Base-by-base conservation (phyloP, 2,329 filamentous ascomycete genomes). In the Decorospora gaudefroyi region DNA sequence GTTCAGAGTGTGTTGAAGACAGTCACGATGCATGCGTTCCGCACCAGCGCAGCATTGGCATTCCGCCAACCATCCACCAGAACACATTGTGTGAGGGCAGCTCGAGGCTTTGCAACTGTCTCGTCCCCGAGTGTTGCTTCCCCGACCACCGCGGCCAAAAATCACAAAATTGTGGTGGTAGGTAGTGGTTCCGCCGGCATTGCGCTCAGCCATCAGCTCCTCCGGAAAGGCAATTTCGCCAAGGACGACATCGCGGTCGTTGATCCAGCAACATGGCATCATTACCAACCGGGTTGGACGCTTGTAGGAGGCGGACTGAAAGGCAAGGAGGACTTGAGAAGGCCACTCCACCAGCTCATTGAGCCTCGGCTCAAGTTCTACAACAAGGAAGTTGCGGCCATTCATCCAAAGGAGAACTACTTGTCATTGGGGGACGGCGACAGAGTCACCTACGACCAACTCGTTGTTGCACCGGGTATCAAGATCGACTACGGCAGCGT, bases 231-330 rank as follows among this genome's bases (percentile, higher is more conserved):
- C 25, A 75, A 74, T 15, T 86, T 85, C 57, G 50, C 65, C 0
- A 69, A 74, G 22, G 73, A 81, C 18, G 84, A 86, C 46, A 84
- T 87, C 47, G 83, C 84, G 13, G 57, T 87, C 16, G 69, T 86
- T 32, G 84, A 87, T 51, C 84, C 84, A 0, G 75, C 83, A 1
- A 62, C 69, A 50, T 83, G 76, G 74, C 83, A 87, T 61, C 76
- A 87, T 70, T 87, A 86, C 64, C 84, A 87, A 64, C 82, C 84
- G 1, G 84, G 84, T 38, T 87, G 83, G 83, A 86, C 84, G 2
- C 73, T 87, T 0, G 84, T 86, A 1, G 83, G 83, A 27, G 83
- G 80, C 22, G 84, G 84, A 2, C 74, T 86, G 28, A 85, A 85
- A 68, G 76, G 72, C 31, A 83, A 82, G 62, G 72, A 83, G 49